These are phyloP conservation scores for Chaetomium sp. DNA, from an alignment of 2,329 filamentous ascomycete species.

Conservation along the genomic window DNA sequence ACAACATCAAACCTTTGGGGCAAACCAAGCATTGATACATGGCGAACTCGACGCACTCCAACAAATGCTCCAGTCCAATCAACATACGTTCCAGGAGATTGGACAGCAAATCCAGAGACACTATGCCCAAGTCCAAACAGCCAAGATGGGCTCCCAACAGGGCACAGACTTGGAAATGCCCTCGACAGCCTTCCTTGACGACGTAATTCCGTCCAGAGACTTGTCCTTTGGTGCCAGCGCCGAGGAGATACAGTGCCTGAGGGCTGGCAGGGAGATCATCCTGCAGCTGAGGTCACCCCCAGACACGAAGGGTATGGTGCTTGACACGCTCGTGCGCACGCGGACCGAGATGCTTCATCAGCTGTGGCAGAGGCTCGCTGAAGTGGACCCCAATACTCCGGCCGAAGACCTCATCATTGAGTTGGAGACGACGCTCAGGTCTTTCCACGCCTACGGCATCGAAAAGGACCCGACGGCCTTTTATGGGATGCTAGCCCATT, in stretches of 20 bases:
- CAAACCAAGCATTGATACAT: slow-evolving; percentile 3
- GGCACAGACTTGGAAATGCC: not conserved
- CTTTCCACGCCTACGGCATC: not conserved
- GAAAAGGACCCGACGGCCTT: not conserved
- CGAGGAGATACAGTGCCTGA: slow-evolving; percentile 2
- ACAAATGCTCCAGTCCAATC: not conserved
- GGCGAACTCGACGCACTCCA: slow-evolving; percentile 10
- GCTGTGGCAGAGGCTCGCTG: slow-evolving; percentile 1
- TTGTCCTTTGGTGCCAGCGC: not conserved
- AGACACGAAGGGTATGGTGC: not conserved
- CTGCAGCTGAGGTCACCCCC: not conserved
- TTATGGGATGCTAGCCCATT: not conserved
- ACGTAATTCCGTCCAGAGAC: not conserved
- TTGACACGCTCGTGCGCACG: not conserved
- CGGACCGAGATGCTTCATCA: not conserved
- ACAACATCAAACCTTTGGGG: not conserved
- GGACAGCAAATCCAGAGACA: not conserved
- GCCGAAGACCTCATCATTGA: not conserved
- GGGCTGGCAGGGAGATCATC: not conserved
- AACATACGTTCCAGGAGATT: not conserved
- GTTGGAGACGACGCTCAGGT: not conserved
- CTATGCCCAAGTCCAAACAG: not conserved
- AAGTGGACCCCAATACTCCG: not conserved
- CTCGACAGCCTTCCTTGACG: not conserved
- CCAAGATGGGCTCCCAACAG: not conserved